Conservation (phyloP, 2,329 filamentous ascomycete species). For the Cercospora sesami region DNA sequence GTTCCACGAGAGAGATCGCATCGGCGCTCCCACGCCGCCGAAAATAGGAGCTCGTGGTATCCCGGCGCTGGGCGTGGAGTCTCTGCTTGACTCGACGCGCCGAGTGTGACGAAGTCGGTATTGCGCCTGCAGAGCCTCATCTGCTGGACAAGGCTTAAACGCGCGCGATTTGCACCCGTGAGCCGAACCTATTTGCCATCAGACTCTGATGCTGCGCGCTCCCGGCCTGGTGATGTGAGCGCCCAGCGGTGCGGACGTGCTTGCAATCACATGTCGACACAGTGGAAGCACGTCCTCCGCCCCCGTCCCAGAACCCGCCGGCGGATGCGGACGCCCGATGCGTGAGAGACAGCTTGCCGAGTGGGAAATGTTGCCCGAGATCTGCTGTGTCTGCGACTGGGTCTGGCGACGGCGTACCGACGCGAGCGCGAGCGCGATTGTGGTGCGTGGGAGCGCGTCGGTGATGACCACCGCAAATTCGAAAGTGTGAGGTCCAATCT, state of each 20-base stretch:
- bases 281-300: neutral
- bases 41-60: conserved; percentile 10
- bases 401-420: neutral
- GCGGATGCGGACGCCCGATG: neutral
- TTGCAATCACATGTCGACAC: neutral
- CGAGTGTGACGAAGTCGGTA: neutral
- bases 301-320: neutral
- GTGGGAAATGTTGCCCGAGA: neutral
- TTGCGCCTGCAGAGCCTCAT: neutral
- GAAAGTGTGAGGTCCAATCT: neutral
- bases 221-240: neutral
- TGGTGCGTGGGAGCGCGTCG: neutral
- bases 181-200: neutral
- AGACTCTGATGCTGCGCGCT: neutral
- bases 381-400: neutral
- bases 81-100: neutral
- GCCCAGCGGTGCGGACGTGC: neutral
- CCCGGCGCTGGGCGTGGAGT: neutral
- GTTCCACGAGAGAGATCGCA: too few species aligned
- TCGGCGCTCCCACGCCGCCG: neutral
- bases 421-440: neutral
- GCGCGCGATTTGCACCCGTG: neutral
- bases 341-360: neutral
- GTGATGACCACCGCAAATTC: neutral
- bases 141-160: neutral